Evolutionary conservation across 2,329 filamentous ascomycete species (phyloP).

Genomic region (Xylariaceae sp.): DNA sequence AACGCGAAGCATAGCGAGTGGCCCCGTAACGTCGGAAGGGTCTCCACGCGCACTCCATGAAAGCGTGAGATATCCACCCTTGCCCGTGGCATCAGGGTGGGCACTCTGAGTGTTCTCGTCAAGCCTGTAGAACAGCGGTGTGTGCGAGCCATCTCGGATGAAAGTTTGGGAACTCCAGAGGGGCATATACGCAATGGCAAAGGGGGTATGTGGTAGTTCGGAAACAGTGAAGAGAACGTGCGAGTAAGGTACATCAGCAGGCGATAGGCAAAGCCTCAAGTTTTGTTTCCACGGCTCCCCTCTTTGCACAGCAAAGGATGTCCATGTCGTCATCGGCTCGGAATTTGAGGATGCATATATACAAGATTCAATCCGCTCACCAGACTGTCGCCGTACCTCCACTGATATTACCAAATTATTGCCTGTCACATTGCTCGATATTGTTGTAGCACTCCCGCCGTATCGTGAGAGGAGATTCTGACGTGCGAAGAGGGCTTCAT

Average conservation of each 20-base stretch:
- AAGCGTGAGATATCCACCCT: constrained; percentile 80
- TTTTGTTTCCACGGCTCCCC: constrained; percentile 87
- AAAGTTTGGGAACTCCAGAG: constrained; percentile 92
- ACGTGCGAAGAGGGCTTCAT: constrained; percentile 71
- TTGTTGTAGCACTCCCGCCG: constrained; percentile 69
- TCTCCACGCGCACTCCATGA: constrained; percentile 72
- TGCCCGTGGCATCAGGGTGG: constrained; percentile 59
- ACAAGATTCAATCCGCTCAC: constrained; percentile 80
- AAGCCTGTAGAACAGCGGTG: constrained; percentile 79
- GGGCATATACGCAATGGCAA: constrained; percentile 88
- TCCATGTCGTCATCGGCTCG: constrained; percentile 76
- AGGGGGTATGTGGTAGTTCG: constrained; percentile 81
- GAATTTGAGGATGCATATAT: constrained; percentile 84
- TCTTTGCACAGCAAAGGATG: constrained; percentile 74
- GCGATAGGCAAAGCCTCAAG: constrained; percentile 72
- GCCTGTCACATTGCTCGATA: constrained; percentile 58
- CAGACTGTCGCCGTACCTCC: constrained; percentile 75
- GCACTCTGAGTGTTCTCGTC: constrained; percentile 81
- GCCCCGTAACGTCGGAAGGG: constrained; percentile 71
- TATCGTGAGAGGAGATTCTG: constrained; percentile 67
- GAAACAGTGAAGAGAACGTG: constrained; percentile 89
- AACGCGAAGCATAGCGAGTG: constrained; percentile 73
- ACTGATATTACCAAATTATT: constrained; percentile 82
- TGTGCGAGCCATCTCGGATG: constrained; percentile 77
- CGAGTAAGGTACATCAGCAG: constrained; percentile 73